Base-by-base conservation (phyloP, 2,329 filamentous ascomycete species). In the Colletotrichum destructivum region DNA sequence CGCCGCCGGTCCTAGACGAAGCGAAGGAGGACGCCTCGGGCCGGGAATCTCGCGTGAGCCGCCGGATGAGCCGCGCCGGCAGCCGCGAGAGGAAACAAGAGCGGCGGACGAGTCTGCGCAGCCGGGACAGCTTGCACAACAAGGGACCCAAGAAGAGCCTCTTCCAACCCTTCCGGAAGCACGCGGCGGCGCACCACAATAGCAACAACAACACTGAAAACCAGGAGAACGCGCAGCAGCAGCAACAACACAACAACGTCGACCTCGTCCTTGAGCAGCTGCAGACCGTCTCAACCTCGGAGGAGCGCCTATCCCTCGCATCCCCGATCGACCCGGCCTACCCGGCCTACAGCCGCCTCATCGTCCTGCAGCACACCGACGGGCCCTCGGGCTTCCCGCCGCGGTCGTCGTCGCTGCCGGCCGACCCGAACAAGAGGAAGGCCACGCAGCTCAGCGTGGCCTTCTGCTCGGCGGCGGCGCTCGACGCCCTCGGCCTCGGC, bases 381-480 rank as follows among this genome's bases (percentile, higher is more conserved):
- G 67, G 67, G 11, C 55, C 61, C 6, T 55, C 61, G 11, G 66
- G 23, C 6, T 47, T 75, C 75, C 23, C 75, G 73, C 56, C 75
- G 75, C 5, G 62, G 73, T 21, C 76, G 70, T 40, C 72, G 3
- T 73, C 72, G 15, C 54, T 73, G 21, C 66, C 65, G 9, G 60
- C 71, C 54, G 76, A 59, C 51, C 78, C 35, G 18, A 72, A 77
- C 31, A 79, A 79, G 60, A 76, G 78, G 52, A 76, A 67, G 26
- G 66, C 76, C 2, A 74, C 76, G 2, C 78, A 78, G 40, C 78
- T 87, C n/a, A 79, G 79, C 65, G 82, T 89, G 42, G 78, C 82
- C 9, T 87, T 84, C 76, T 85, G 83, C 74, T 88, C 86, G 1
- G 79, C 81, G 8, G 82, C 84, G 13, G 83, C 87, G 59, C 79